Evolutionary conservation across 2,329 filamentous ascomycete species (phyloP), one percentile per base, ranked within the genome.

Genomic region (Colletotrichum neosansevieriae): DNA sequence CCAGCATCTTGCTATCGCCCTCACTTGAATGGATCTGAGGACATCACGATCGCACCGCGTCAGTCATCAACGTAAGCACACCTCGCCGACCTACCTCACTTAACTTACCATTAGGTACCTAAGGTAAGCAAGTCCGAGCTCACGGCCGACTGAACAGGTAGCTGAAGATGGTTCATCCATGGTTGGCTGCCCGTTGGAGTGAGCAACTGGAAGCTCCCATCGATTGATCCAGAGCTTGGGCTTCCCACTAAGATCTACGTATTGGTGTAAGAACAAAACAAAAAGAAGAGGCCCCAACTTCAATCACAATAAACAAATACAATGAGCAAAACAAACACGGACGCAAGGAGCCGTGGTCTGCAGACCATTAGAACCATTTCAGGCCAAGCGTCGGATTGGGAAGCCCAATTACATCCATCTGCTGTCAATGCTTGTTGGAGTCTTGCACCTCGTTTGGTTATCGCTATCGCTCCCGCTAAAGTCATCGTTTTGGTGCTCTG

Each of bases 81-180:
- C 6, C 29, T 29, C 29, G 4, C 29, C 29, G 29, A 29, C 29
- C 29, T 6, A 29, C 29, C 29, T 24, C 24, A 24, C 24, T 4
- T 5, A 24, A 3, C 24, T 24, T 29, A 9, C 29, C 29, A 29
- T 7, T 1, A 29, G 29, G 6, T 29, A 29, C 29, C 29, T 29
- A 5, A 24, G 24, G 24, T 24, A 29, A 4, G 6, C 64, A 67
- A 67, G 60, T 45, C 44, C 29, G 32, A 11, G 32, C 44, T 38
- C 56, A 38, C 32, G 40, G 34, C 57, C 57, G 45, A 45, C 24
- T 47, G 6, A 12, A n/a, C 3, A 38, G 36, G 44, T 51, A 51
- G 63, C 45, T 45, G 58, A 40, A 42, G 24, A 58, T 63, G 63
- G 58, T 53, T 63, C 38, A 63, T 63, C 60, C 64, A 58, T 67